These are phyloP conservation scores for Cylindrotheca closterium DNA, from an alignment of 108 stramenopile genomes.

Conservation along the genomic window DNA sequence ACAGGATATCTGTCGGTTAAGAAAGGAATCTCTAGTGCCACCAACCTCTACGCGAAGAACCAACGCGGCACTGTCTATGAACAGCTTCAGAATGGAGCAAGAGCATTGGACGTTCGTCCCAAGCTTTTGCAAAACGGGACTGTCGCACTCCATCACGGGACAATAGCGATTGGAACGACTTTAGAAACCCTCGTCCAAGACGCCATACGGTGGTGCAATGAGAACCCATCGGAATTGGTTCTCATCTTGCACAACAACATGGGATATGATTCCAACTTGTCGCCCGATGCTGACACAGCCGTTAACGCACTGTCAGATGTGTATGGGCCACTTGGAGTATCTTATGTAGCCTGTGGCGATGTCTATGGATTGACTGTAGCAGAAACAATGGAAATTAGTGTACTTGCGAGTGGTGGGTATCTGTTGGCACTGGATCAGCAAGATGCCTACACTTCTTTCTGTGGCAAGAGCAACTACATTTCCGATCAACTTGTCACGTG, in stretches of 20 bases:
- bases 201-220: slow-evolving; percentile 54
- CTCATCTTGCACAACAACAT: slow-evolving; percentile 59
- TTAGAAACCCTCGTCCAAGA: slow-evolving; percentile 45
- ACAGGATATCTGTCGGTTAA: slow-evolving; percentile 56
- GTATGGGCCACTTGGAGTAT: slow-evolving; percentile 45
- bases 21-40: slow-evolving; percentile 13
- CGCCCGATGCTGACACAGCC: slow-evolving; percentile 17
- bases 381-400: slow-evolving; percentile 49
- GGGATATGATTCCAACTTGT: slow-evolving; percentile 33
- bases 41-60: slow-evolving; percentile 62
- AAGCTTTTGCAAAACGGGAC: slow-evolving; percentile 61
- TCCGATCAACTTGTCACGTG: slow-evolving; percentile 59
- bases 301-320: slow-evolving; percentile 44
- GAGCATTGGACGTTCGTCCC: slow-evolving; percentile 73
- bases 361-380: slow-evolving; percentile 54
- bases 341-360: slow-evolving; percentile 53
- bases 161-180: slow-evolving; percentile 49
- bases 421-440: slow-evolving; percentile 73
- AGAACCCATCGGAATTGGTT: slow-evolving; percentile 68
- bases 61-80: slow-evolving; percentile 62
- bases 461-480: slow-evolving; percentile 66
- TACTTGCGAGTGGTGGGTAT: slow-evolving; percentile 49
- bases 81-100: slow-evolving; percentile 67
- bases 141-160: slow-evolving; percentile 67
- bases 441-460: slow-evolving; percentile 59